These are phyloP conservation scores for Fusarium sp. DNA, from an alignment of 2,329 filamentous ascomycete species.

Conservation along the genomic window DNA sequence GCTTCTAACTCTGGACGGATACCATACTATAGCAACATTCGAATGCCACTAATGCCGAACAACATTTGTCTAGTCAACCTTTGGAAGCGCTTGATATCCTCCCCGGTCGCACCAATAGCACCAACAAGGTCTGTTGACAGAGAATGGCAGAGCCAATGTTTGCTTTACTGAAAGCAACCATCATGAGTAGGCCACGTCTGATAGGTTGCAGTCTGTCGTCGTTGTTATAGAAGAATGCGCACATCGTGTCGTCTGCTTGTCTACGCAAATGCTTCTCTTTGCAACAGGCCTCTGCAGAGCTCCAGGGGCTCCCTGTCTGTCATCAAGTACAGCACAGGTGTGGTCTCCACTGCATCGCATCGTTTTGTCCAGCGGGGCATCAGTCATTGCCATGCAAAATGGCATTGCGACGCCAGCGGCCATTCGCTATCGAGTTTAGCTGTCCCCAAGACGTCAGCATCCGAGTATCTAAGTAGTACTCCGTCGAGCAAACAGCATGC, in stretches of 20 bases:
- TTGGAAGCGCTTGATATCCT: conserved; percentile 22
- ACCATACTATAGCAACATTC: conserved; percentile 21
- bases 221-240: conserved; percentile 12
- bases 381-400: conserved; percentile 49
- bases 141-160: background rate
- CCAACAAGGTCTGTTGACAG: background rate
- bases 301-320: conserved; percentile 50
- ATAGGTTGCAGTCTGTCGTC: conserved; percentile 1
- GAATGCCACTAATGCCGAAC: conserved; percentile 28
- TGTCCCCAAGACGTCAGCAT: conserved; percentile 47
- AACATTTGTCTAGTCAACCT: conserved; percentile 30
- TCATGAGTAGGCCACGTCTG: background rate
- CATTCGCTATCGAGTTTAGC: conserved; percentile 49
- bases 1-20: conserved; percentile 17
- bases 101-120: conserved; percentile 10
- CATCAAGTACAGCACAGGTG: conserved; percentile 40
- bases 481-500: conserved; percentile 45
- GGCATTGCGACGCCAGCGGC: conserved; percentile 49
- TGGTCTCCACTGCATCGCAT: conserved; percentile 45
- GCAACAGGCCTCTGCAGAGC: conserved; percentile 30
- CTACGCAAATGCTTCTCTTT: conserved; percentile 18
- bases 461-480: conserved; percentile 36
- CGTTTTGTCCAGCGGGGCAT: conserved; percentile 42
- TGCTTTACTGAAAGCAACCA: background rate
- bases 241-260: conserved; percentile 24